Conservation (phyloP, 805 yeast genomes). For the Candida krabiensis region DNA sequence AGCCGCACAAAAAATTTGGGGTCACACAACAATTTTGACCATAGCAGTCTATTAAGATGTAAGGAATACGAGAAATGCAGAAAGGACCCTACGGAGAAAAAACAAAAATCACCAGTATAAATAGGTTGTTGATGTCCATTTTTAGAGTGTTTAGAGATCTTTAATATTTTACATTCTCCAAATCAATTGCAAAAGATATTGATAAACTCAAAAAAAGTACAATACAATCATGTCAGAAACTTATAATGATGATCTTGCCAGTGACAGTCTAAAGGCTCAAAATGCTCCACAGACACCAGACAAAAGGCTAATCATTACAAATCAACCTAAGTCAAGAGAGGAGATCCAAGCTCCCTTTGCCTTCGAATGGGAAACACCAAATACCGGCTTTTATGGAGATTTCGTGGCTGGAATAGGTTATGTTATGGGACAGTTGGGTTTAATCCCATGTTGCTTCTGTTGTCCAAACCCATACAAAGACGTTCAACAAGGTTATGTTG, state of each 20-base stretch:
- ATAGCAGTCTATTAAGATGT: no score
- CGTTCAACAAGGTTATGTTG: constrained; percentile 68
- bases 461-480: constrained; percentile 57
- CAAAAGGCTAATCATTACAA: constrained; percentile 12
- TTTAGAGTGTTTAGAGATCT: no score
- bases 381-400: constrained; percentile 36
- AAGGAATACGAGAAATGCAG: no score
- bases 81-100: no score
- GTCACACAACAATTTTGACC: no score
- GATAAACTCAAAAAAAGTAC: no score
- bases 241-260: neutral
- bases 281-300: neutral
- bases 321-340: constrained; percentile 21
- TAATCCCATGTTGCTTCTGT: constrained; percentile 55
- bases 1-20: no score
- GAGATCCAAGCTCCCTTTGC: constrained; percentile 28
- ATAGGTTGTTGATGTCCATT: no score
- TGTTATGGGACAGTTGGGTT: constrained; percentile 52
- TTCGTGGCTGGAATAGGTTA: constrained; percentile 43
- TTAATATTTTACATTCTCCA: no score
- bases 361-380: constrained; percentile 35
- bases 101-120: no score
- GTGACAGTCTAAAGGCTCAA: constrained; percentile 2
- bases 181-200: no score
- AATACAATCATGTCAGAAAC: constrained; percentile 3